Evolutionary conservation across 179 eudicot genomes (phyloP).

Genomic region (Spergularia azorica): DNA sequence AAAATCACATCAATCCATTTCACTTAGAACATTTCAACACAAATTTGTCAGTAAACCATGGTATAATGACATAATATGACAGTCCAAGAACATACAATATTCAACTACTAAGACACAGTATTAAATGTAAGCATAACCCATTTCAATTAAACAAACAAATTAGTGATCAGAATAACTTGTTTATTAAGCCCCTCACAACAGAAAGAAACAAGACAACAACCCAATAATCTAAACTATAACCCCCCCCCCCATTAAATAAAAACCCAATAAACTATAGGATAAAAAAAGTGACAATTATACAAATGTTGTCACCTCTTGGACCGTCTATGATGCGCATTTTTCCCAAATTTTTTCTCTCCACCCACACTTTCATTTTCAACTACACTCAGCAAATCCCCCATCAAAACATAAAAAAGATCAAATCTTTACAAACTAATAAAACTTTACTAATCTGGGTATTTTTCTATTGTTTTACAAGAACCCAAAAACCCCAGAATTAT

Average conservation of each 20-base stretch:
- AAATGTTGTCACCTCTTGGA: constrained; percentile 58
- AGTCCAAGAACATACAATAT: constrained; percentile 3
- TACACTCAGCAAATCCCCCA: constrained; percentile 46
- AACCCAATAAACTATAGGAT: constrained; percentile 8
- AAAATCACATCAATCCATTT: background rate
- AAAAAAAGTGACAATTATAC: background rate
- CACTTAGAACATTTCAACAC: background rate
- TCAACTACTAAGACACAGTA: background rate
- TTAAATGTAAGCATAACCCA: constrained; percentile 22
- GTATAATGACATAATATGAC: background rate
- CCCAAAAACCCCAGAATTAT: background rate
- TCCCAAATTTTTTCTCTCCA: too few relatives aligned
- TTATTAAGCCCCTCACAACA: too few relatives aligned
- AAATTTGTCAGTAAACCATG: constrained; percentile 6
- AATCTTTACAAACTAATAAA: constrained; percentile 6
- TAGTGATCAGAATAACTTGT: background rate
- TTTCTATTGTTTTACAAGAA: constrained; percentile 12
- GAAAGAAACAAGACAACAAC: constrained; percentile 1
- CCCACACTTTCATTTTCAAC: constrained; percentile 38
- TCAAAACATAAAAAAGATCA: constrained; percentile 25
- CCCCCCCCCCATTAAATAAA: too few relatives aligned
- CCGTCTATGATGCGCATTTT: constrained; percentile 61
- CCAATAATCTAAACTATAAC: too few relatives aligned
- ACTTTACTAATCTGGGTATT: constrained; percentile 17
- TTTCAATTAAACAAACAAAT: background rate